Evolutionary conservation across 768 basidiomycete species (phyloP).

Genomic region (Tricholomella constricta): DNA sequence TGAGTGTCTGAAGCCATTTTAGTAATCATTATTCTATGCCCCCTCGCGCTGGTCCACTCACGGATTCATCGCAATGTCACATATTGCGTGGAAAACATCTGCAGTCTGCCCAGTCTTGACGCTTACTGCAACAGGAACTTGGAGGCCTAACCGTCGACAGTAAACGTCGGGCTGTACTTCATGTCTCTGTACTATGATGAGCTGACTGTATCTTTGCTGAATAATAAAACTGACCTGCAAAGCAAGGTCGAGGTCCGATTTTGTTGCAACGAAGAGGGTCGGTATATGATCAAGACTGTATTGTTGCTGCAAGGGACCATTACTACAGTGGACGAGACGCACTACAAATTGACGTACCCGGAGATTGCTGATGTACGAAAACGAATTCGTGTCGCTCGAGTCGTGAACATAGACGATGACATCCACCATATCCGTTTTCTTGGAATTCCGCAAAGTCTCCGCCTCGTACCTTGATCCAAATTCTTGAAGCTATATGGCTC

Average conservation of each 20-base stretch:
- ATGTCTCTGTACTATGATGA: conserved; percentile 62
- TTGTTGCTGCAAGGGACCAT: conserved; percentile 72
- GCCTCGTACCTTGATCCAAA: conserved; percentile 96
- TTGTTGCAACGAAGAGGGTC: conserved; percentile 97
- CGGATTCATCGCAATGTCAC: conserved; percentile 85
- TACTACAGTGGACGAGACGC: conserved; percentile 16
- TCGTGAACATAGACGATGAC: conserved; percentile 96
- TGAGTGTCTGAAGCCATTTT: conserved; percentile 42
- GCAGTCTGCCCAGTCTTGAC: conserved; percentile 83
- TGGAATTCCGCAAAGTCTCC: conserved; percentile 83
- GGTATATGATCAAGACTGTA: conserved; percentile 95
- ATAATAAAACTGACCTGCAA: conserved; percentile 66
- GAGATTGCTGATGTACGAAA: conserved; percentile 96
- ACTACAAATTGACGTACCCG: conserved; percentile 51
- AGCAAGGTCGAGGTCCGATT: conserved; percentile 96
- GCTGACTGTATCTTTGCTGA: conserved; percentile 4
- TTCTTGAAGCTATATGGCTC: conserved; percentile 76
- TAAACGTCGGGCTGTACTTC: conserved; percentile 99
- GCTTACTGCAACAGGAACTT: conserved; percentile 93
- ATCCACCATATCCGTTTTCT: conserved; percentile 91
- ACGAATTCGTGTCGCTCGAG: conserved; percentile 98
- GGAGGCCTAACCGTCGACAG: conserved; percentile 84
- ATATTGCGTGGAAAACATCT: conserved; percentile 86
- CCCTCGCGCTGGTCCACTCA: conserved; percentile 41
- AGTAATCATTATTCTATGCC: not conserved